Evolutionary conservation across 2,329 filamentous ascomycete species (phyloP).

Genomic region (Furcasterigmium sp.): DNA sequence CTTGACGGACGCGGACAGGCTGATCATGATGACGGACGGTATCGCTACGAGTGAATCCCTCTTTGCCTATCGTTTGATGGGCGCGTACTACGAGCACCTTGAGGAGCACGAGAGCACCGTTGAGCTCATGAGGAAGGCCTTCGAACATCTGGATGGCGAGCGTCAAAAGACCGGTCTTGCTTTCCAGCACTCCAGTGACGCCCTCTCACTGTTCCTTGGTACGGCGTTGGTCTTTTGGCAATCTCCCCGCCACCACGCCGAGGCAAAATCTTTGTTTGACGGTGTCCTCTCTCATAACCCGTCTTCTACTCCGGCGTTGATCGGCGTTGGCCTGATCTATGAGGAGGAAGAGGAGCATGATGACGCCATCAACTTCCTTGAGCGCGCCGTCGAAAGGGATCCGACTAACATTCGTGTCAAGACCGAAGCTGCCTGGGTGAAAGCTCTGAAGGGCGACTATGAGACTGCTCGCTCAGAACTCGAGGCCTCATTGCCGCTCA

Average conservation of each 20-base stretch:
- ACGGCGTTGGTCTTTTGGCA: conserved; percentile 91
- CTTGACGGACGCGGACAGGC: conserved; percentile 69
- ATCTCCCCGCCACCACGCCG: conserved; percentile 80
- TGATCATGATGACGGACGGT: conserved; percentile 76
- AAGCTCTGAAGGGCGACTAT: conserved; percentile 75
- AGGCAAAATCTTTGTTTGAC: conserved; percentile 84
- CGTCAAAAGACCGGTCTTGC: conserved; percentile 61
- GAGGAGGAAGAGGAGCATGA: conserved; percentile 89
- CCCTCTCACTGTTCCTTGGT: conserved; percentile 70
- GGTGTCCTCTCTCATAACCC: conserved; percentile 71
- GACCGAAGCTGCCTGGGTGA: conserved; percentile 89
- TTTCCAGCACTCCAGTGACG: conserved; percentile 66
- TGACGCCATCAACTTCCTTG: conserved; percentile 75
- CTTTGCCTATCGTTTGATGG: conserved; percentile 77
- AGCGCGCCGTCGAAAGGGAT: conserved; percentile 69
- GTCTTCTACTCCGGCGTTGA: conserved; percentile 72
- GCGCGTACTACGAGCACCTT: conserved; percentile 75
- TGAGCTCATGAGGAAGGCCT: conserved; percentile 72
- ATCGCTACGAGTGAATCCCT: conserved; percentile 64
- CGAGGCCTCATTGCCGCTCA: conserved; percentile 59
- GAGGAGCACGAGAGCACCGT: conserved; percentile 82
- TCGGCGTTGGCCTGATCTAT: conserved; percentile 85
- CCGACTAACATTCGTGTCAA: conserved; percentile 70
- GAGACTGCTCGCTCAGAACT: conserved; percentile 62
- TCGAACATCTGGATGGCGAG: conserved; percentile 55